A percentile compares a stretch with the other conserved stretches of the same genome.
These are phyloP conservation scores for Ogataea henricii DNA, from an alignment of 805 yeast species.

Conservation along the genomic window DNA sequence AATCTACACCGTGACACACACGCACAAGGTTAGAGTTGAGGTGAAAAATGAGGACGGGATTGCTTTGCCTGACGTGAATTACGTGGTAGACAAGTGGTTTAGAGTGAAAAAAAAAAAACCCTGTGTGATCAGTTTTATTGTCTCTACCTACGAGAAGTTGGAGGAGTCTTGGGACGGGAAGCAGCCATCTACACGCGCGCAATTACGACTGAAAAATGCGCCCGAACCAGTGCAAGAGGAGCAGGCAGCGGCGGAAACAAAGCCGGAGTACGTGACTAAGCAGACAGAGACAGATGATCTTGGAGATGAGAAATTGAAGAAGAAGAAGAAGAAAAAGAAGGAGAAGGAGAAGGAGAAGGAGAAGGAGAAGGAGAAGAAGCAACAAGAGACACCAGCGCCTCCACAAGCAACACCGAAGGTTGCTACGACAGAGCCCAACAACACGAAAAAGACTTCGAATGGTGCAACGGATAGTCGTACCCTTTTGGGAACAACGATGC, in stretches of 20 bases:
- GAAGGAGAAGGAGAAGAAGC: conserved; percentile 4
- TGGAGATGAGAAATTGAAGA: conserved; percentile 3
- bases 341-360: conserved; percentile 1
- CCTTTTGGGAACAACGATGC: neutral
- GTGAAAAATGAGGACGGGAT: neutral
- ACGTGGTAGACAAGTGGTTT: conserved; percentile 5
- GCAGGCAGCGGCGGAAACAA: too few relatives aligned
- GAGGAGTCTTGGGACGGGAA: neutral
- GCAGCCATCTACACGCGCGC: neutral
- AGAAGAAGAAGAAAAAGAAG: conserved; percentile 5
- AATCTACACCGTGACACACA: conserved; percentile 15
- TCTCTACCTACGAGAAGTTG: neutral
- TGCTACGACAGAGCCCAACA: too few relatives aligned
- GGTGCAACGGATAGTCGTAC: neutral
- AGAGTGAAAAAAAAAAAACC: neutral
- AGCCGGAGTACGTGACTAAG: too few relatives aligned
- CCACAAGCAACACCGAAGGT: too few relatives aligned
- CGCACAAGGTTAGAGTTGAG: conserved; percentile 6
- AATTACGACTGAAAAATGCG: too few relatives aligned
- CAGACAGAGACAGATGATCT: neutral
- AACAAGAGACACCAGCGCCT: neutral
- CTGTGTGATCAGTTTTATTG: neutral
- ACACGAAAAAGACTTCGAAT: neutral
- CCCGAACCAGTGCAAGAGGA: too few relatives aligned
- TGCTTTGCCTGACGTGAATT: conserved; percentile 11